Evolutionary conservation across 805 yeast genomes (phyloP), one percentile per base, ranked within the genome.

Genomic region (Suhomyces sp.): DNA sequence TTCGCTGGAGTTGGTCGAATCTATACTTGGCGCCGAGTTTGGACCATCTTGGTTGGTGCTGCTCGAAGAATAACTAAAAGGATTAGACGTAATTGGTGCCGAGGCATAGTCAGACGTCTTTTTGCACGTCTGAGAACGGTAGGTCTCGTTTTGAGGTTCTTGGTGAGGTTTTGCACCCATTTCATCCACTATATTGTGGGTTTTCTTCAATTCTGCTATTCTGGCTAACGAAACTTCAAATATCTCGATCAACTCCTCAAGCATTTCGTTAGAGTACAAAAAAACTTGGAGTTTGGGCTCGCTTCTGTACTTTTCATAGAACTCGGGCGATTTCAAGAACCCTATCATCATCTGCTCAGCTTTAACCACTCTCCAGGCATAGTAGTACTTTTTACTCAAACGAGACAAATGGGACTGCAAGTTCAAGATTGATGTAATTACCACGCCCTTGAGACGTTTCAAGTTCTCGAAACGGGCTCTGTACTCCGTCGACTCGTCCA

Each of bases 281-380:
- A 61, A 49, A 8, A 46, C 50, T 22, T 54, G 50, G 9, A 55
- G 50, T 7, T 27, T 46, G 10, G 49, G 41, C 5, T 40, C 45
- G 5, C 24, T 23, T 6, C 26, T 31, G 24, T 45, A 24, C 12
- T 27, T 40, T 12, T 61, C 56, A 52, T 65, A 71, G 35, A 68
- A 61, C 5, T 66, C 69, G 22, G 67, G 58, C 17, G 69, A 64
- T 0, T 55, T 64, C 10, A 81, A 51, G 3, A 77, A 46, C 12
- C 64, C 69, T 10, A 77, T 57, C 19, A 83, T 59, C 45, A 71
- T 76, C 5, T 65, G 65, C 49, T 80, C 81, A 0, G 88, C 85
- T 59, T 84, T 85, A 36, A 82, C 74, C 63, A 86, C 77, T 67
- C 87, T 79, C 84, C 86, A 84, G 2, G 90, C 87, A 62, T 84